Evolutionary conservation across 495 filamentous ascomycete species (phyloP), one percentile per base, ranked within the genome.

Genomic region (Clavariopsis aquatica): DNA sequence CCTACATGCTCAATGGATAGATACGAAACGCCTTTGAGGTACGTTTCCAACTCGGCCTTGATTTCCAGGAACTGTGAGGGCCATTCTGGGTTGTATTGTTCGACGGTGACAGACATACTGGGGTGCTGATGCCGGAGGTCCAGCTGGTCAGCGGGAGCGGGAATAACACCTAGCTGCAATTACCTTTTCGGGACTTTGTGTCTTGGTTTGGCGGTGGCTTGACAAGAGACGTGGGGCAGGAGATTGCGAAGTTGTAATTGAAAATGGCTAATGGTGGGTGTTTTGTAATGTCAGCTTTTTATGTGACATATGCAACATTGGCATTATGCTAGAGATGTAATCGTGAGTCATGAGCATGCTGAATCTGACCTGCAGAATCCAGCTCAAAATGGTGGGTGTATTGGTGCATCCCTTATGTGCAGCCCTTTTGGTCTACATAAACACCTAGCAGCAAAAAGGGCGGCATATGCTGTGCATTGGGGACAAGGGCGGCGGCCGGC

Each of bases 1-100:
- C 73, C 72, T 17, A 74, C 62, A 55, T 75, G 73, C 38, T 73
- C 71, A 56, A 75, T 75, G 4, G 61, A 62, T 6, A 70, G 24
- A 17, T 41, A 20, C 1, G 12, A 5, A 5, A 63, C 41, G 29
- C 22, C 38, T 15, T 45, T 19, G 17, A 75, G 65, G 23, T 52
- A 56, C n/a, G 7, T 2, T 29, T 27, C 20, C 5, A 75, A 56
- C 7, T 38, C n/a, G 15, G 41, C 6, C 52, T 63, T 62, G n/a
- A 72, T 62, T 15, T 41, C 15, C 12, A 26, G 13, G 49, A 75
- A 75, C 5, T 65, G 36, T 22, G 19, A 13, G 12, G 67, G 64
- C 73, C 73, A 75, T 47, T 52, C 45, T 6, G 72, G 67, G 22
- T 74, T 60, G 53, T 72, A 72, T 15, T 52, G 43, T 19, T 64